Percentiles rank a stretch among this genome's conserved stretches.
These are phyloP conservation scores for Begonia peltatifolia DNA, from an alignment of 306 rosid species.

Conservation along the genomic window DNA sequence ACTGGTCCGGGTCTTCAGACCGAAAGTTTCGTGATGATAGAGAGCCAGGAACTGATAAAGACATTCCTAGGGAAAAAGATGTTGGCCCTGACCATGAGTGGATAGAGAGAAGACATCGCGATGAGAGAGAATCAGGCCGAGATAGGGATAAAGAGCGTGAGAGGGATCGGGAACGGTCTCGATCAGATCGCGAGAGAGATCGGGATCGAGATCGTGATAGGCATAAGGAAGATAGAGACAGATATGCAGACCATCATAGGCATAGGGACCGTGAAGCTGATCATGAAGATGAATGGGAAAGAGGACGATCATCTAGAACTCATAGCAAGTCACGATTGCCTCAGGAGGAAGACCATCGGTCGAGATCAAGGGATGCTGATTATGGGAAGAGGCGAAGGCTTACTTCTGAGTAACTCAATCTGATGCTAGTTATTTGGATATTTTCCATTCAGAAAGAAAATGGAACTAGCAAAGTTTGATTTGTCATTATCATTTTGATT, in stretches of 20 bases:
- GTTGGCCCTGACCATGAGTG: slow-evolving; percentile 49
- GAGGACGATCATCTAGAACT: slow-evolving; percentile 75
- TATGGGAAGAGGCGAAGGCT: slow-evolving; percentile 88
- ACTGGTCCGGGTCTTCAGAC: slow-evolving; percentile 91
- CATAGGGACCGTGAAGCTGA: slow-evolving; percentile 64
- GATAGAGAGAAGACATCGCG: slow-evolving; percentile 68
- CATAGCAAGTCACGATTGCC: slow-evolving; percentile 61
- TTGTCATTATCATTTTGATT: slow-evolving; percentile 26
- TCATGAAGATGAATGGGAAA: slow-evolving; percentile 78
- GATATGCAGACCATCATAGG: slow-evolving; percentile 80
- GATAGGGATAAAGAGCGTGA: slow-evolving; percentile 52
- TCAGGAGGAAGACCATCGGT: slow-evolving; percentile 69
- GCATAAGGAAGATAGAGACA: slow-evolving; percentile 74
- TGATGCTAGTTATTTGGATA: slow-evolving; percentile 12
- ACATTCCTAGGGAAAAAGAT: slow-evolving; percentile 70
- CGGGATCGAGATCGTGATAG: slow-evolving; percentile 68
- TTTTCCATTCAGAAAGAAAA: slow-evolving; percentile 18
- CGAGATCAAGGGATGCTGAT: slow-evolving; percentile 87
- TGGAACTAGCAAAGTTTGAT: slow-evolving; percentile 14
- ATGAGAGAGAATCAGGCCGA: slow-evolving; percentile 56
- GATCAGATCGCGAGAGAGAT: slow-evolving; percentile 48
- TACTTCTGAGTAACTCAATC: slow-evolving; percentile 52
- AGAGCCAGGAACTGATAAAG: slow-evolving; percentile 72
- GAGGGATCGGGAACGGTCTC: slow-evolving; percentile 37
- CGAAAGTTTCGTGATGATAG: slow-evolving; percentile 77